Evolutionary conservation across 75 land plant species (phyloP).

Genomic region (Picea sitchensis): DNA sequence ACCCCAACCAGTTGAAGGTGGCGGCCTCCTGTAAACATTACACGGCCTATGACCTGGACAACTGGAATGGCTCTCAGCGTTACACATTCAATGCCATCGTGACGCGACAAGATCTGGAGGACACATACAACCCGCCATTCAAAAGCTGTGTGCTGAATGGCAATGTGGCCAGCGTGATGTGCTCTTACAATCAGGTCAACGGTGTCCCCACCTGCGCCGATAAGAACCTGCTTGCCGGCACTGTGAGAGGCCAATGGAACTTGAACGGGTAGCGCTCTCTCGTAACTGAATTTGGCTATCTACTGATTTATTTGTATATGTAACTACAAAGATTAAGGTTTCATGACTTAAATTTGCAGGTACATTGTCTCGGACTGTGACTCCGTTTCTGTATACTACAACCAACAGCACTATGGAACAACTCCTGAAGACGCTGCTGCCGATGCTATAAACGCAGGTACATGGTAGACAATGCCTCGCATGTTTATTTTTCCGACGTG

Average conservation of each 20-base stretch:
- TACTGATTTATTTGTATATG: no score
- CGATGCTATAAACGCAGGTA: slow-evolving; percentile 80
- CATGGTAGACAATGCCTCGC: no score
- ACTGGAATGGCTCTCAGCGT: slow-evolving; percentile 66
- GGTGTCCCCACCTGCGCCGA: slow-evolving; percentile 96
- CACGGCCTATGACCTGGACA: slow-evolving; percentile 87
- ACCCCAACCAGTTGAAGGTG: slow-evolving; percentile 47
- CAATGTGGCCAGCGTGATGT: slow-evolving; percentile 83
- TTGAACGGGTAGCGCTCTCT: slow-evolving; percentile 57
- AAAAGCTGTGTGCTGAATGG: slow-evolving; percentile 79
- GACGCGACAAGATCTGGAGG: slow-evolving; percentile 73
- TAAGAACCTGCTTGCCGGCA: slow-evolving; percentile 47
- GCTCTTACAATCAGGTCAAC: slow-evolving; percentile 93
- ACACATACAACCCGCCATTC: slow-evolving; percentile 86
- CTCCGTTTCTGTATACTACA: slow-evolving; percentile 69
- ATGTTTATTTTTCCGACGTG: no score
- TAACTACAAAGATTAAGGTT: no score
- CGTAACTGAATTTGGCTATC: not conserved
- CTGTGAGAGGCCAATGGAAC: slow-evolving; percentile 61
- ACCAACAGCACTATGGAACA: slow-evolving; percentile 52
- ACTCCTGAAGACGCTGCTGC: slow-evolving; percentile 86
- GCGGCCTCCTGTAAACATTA: slow-evolving; percentile 90
- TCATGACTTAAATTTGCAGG: slow-evolving; percentile 24
- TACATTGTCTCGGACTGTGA: slow-evolving; percentile 96
- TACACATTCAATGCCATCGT: slow-evolving; percentile 79